Evolutionary conservation across 441 rosid species (phyloP).

Genomic region (Eruca vesicaria): DNA sequence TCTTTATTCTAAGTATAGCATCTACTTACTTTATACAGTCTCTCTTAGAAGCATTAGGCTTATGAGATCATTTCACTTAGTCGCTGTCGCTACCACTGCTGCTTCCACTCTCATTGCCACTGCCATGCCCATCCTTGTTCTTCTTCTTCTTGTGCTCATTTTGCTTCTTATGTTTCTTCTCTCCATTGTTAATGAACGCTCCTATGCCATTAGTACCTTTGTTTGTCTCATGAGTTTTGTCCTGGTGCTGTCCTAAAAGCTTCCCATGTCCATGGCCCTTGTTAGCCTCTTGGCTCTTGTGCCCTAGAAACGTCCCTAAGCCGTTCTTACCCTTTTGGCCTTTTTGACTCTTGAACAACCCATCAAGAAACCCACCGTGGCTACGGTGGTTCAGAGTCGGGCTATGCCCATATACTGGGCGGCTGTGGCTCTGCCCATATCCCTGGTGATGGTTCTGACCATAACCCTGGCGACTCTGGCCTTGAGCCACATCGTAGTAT

Average conservation of each 20-base stretch:
- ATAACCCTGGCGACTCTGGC: background rate
- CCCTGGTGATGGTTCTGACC: background rate
- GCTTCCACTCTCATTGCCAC: conserved; percentile 23
- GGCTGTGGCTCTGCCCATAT: background rate
- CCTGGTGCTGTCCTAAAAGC: conserved; percentile 25
- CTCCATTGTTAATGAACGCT: conserved; percentile 29
- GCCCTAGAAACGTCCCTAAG: conserved; percentile 3
- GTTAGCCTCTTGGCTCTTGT: conserved; percentile 20
- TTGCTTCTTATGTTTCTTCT: conserved; percentile 16
- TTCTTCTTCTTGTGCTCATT: conserved; percentile 26
- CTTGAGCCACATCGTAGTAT: conserved; percentile 19
- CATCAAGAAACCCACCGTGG: conserved; percentile 33
- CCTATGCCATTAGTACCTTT: conserved; percentile 23
- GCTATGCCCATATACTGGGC: conserved; percentile 14
- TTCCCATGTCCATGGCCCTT: conserved; percentile 23
- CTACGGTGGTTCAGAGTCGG: conserved; percentile 25
- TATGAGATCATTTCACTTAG: background rate
- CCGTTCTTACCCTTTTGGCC: conserved; percentile 13
- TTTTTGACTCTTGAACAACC: conserved; percentile 24
- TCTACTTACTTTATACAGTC: conserved; percentile 1
- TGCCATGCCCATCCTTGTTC: conserved; percentile 20
- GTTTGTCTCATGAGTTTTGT: conserved; percentile 20
- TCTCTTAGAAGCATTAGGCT: background rate
- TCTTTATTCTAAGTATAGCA: conserved; percentile 1
- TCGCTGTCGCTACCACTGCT: conserved; percentile 30